Evolutionary conservation across 352 stramenopile species (phyloP), one percentile per base, ranked within the genome.

Genomic region (Hyaloperonospora brassicae): DNA sequence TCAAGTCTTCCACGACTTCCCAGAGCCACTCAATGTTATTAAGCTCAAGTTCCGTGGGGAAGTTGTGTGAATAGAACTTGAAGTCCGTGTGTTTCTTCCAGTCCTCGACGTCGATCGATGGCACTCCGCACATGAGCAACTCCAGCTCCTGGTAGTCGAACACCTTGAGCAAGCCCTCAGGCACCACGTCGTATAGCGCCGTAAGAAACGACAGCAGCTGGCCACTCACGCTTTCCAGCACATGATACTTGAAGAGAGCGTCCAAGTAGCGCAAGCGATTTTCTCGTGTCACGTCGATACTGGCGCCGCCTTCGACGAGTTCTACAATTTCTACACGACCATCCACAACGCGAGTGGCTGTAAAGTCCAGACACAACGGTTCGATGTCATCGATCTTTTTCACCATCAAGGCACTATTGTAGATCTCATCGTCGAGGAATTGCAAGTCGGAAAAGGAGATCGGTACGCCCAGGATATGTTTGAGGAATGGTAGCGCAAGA

Each of bases 71-170:
- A 48, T 76, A 88, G 52, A 87, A 90, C 55, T 82, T 82, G 50
- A 83, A 89, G 40, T 89, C 75, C 4, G 79, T 85, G 63, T 89
- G 78, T 50, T 87, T 88, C 62, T 81, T 83, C 77, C 72, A 88
- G 51, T 89, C 79, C 43, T 90, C 74, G 12, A 82, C 74, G 40
- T 93, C 76, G 43, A 89, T 87, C 3, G 68, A 79, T 8, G 82
- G 82, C 3, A 92, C 79, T n/a, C 74, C 96, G 70, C 95, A 98
- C 80, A 99, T 96, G 2, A 98, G 73, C 41, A 98, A 62, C 66
- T 99, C 96, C 0, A 99, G 76, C 66, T 99, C 95, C 70, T 98
- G 95, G 68, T 98, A 98, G 66, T 99, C 95, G 72, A 99, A 99
- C 9, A 98, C 71, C 42, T 96, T 97, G 24, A 99, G 72, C 36